A percentile compares a stretch with the other conserved stretches of the same genome.
Evolutionary conservation across 441 rosid species (phyloP).

Genomic region (Adansonia madagascariensis): DNA sequence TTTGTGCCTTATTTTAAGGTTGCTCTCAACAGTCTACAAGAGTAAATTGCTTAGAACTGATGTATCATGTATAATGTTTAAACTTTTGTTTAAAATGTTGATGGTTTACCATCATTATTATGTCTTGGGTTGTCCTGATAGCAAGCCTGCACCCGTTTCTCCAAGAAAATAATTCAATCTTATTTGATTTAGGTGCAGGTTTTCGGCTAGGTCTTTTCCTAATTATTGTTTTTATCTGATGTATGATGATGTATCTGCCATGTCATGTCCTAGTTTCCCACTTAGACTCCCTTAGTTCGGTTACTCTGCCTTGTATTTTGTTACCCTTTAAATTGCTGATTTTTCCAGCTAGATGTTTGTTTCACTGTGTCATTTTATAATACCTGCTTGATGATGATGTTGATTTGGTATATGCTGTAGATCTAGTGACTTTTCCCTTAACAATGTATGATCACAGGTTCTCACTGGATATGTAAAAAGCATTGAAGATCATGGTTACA

Average conservation of each 20-base stretch:
- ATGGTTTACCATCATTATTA: neutral
- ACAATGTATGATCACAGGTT: constrained; percentile 52
- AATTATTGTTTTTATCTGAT: neutral
- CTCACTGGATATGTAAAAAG: constrained; percentile 80
- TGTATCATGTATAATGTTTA: neutral
- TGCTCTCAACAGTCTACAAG: too few relatives aligned
- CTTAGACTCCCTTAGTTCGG: neutral
- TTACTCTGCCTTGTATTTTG: neutral
- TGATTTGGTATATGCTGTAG: constrained; percentile 16
- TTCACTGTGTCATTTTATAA: neutral
- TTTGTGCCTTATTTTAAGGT: neutral
- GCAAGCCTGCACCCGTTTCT: neutral
- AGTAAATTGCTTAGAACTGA: neutral
- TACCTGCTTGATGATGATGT: neutral
- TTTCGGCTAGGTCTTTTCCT: neutral
- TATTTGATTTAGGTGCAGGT: neutral
- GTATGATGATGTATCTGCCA: neutral
- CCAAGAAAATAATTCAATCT: neutral
- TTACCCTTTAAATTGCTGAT: neutral
- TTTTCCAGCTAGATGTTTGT: constrained; percentile 2
- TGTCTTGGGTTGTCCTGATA: neutral
- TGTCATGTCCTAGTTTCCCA: neutral
- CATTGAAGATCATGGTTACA: constrained; percentile 95
- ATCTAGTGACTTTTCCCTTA: constrained; percentile 15
- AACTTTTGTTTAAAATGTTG: neutral